Percentiles rank a stretch among this genome's conserved stretches.
Evolutionary conservation across 2,329 filamentous ascomycete genomes (phyloP).

Genomic region (Sporothrix variecibatus): DNA sequence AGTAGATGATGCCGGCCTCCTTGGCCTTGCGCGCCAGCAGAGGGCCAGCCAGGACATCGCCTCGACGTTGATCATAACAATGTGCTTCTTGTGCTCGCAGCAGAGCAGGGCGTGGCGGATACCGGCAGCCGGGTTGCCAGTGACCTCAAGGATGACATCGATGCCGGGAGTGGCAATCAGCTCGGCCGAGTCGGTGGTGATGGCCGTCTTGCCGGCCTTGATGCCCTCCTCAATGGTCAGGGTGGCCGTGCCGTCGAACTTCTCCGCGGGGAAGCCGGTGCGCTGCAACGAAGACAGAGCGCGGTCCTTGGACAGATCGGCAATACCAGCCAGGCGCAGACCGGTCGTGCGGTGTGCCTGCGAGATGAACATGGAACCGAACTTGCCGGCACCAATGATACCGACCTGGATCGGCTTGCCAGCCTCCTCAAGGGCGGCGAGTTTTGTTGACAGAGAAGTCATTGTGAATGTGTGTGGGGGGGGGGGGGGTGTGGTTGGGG

Average conservation of each 20-base stretch:
- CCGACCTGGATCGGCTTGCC: conserved; percentile 47
- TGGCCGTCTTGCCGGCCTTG: conserved; percentile 43
- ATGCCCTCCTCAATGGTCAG: conserved; percentile 44
- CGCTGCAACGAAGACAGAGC: conserved; percentile 44
- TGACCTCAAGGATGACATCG: conserved; percentile 48
- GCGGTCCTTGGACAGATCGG: conserved; percentile 46
- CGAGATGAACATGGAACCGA: conserved; percentile 51
- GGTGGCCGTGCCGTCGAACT: conserved; percentile 40
- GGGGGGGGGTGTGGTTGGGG: neutral
- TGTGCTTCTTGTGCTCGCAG: conserved; percentile 51
- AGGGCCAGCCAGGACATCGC: conserved; percentile 47
- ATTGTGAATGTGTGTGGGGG: conserved; percentile 33
- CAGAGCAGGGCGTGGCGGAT: conserved; percentile 47
- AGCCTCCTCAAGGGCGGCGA: conserved; percentile 42
- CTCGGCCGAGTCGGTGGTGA: conserved; percentile 46
- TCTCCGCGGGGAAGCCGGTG: conserved; percentile 44
- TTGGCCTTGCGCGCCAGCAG: conserved; percentile 44
- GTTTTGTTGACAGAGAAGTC: conserved; percentile 45
- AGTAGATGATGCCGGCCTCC: conserved; percentile 50
- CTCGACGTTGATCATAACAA: conserved; percentile 52
- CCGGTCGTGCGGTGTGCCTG: conserved; percentile 47
- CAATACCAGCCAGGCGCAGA: conserved; percentile 46
- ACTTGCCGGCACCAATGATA: conserved; percentile 50
- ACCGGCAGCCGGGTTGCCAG: conserved; percentile 46
- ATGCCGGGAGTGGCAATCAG: conserved; percentile 47